These are phyloP conservation scores for Hanseniaspora sp. DNA, from an alignment of 1,139 yeast species.

Conservation along the genomic window DNA sequence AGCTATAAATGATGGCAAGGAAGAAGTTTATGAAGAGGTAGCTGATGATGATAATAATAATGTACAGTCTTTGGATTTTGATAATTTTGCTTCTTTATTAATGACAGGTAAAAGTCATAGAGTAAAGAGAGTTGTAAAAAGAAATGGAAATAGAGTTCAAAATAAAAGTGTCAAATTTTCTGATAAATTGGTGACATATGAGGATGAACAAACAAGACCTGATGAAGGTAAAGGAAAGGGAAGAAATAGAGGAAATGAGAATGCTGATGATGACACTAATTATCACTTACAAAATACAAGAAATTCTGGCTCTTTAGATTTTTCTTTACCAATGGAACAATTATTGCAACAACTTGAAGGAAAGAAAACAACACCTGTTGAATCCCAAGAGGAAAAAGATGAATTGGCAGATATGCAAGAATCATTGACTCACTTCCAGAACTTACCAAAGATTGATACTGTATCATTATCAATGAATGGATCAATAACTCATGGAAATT, in stretches of 20 bases:
- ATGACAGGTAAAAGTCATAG: constrained; percentile 53
- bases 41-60: constrained; percentile 21
- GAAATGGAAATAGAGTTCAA: constrained; percentile 29
- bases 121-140: constrained; percentile 30
- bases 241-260: background rate
- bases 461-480: constrained; percentile 35
- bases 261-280: too few relatives aligned
- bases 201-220: constrained; percentile 34
- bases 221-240: constrained; percentile 22
- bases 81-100: constrained; percentile 62
- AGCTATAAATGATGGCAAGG: constrained; percentile 34
- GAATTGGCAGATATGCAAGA: constrained; percentile 57
- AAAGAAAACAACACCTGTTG: constrained; percentile 27
- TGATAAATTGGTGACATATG: constrained; percentile 43
- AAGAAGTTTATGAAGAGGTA: constrained; percentile 28
- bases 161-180: constrained; percentile 57
- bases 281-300: background rate
- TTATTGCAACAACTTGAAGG: constrained; percentile 39
- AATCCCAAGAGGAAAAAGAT: constrained; percentile 36
- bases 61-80: constrained; percentile 44
- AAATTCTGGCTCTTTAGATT: constrained; percentile 35
- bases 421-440: constrained; percentile 53
- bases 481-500: constrained; percentile 19
- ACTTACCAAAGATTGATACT: constrained; percentile 52
- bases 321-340: constrained; percentile 66